Base-by-base conservation (phyloP, 1,139 yeast species). In the Kodamaea alishanica region DNA sequence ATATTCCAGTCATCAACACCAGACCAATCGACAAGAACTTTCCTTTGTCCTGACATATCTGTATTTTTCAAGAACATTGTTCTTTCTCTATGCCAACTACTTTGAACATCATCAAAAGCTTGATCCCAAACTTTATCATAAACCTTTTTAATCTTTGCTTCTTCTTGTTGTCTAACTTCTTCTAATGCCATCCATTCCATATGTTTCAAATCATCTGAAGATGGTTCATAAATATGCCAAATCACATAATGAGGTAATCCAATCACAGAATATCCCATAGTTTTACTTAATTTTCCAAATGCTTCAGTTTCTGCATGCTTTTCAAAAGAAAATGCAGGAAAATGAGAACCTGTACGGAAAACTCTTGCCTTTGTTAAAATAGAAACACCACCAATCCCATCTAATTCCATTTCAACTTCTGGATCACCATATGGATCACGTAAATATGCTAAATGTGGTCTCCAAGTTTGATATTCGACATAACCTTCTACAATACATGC, bases 161-260 rank as follows among this genome's bases (percentile, higher is more conserved):
- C 88, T 57, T 79, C 84, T 46, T 75, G 69, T 52, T 77, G 80
- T 48, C 94, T 77, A 41, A 79, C 80, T 60, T 88, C 96, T 61
- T 88, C 96, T 53, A 85, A 78, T 1, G 95, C 96, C 95, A 88
- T 85, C 95, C 95, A 87, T 58, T 85, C 95, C 96, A 88, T 88
- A 58, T 88, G 95, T 63, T 86, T 84, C 63, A 85, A 70, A 65
- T 86, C 95, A 54, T 85, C 95, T 3, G 81, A 73, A 6, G 90
- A 82, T 15, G 96, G 95, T 61, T 87, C 96, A 60, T 86, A 87
- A 44, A 87, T 83, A 60, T 87, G 96, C 96, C 96, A 87, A 46
- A 87, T 83, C 32, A 86, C 92, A 57, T 88, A 87, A 63, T 87
- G 95, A 6, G 96, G 95, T 49, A 87, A 69, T 0, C 96, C 96